Base-by-base conservation (phyloP, 2,329 filamentous ascomycete genomes). In the Sclerotinia borealis region DNA sequence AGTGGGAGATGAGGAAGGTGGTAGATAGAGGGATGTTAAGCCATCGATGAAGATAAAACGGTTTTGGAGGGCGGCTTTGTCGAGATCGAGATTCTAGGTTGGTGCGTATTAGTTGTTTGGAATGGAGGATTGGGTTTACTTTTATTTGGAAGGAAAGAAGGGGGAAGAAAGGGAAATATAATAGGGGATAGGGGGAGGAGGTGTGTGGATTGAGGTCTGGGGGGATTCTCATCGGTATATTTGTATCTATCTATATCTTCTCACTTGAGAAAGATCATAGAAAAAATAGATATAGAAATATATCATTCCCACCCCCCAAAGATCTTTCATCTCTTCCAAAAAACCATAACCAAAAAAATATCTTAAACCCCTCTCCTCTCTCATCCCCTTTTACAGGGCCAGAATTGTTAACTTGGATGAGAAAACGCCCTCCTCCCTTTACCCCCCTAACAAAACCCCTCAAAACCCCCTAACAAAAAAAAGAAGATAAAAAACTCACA, bases 41-140 rank as follows among this genome's bases (percentile, higher is more conserved):
- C 41, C 55, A n/a, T 59, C 55, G 34, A 61, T 81, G 69, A 92
- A 93, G 49, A 79, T 77, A 70, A 96, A 88, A 59, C 81, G 82
- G 37, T 83, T 83, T 65, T 83, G 82, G 41, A 79, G 79, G 60
- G 77, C 75, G 5, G 88, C 75, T 7, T 80, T 80, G 22, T 88
- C 83, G 58, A 95, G 78, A 75, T 96, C 91, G 55, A 95, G 72
- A 2, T 90, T 90, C 83, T 89, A 22, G 22, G 52, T 56, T 56
- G 43, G 52, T 43, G 37, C 15, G 25, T 10, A 4, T 54, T 13
- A 5, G n/a, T n/a, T n/a, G n/a, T n/a, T n/a, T 37, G n/a, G 31
- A 5, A 2, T 4, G 15, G 7, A 36, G 2, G 11, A n/a, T n/a
- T n/a, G n/a, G n/a, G n/a, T n/a, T n/a, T n/a, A n/a, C n/a, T n/a